Conservation (phyloP, 2,329 filamentous ascomycete species). For the Diplodia corticola region DNA sequence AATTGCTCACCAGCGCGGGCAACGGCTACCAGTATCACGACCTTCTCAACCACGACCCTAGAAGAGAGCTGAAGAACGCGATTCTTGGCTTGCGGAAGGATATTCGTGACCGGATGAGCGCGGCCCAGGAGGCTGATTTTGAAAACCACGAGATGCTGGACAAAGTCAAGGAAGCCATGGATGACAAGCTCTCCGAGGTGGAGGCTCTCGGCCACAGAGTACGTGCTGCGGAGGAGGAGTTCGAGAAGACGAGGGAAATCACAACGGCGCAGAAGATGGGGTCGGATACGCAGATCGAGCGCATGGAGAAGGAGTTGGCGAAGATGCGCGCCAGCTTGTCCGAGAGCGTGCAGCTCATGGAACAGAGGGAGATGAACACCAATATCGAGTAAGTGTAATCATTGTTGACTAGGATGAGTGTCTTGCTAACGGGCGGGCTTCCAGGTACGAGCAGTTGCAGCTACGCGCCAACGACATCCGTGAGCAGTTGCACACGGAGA, state of each 20-base stretch:
- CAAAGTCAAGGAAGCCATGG: conserved; percentile 93
- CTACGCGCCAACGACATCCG: conserved; percentile 77
- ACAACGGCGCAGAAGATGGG: conserved; percentile 84
- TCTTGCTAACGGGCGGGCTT: conserved; percentile 10
- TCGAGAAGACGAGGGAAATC: conserved; percentile 87
- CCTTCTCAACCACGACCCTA: conserved; percentile 84
- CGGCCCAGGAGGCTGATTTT: conserved; percentile 85
- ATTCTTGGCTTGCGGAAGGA: conserved; percentile 81
- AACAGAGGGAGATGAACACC: conserved; percentile 93
- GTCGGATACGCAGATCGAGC: conserved; percentile 92
- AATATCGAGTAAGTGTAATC: conserved; percentile 74
- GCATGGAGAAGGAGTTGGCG: conserved; percentile 97
- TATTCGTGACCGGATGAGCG: conserved; percentile 82
- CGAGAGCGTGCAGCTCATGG: conserved; percentile 86
- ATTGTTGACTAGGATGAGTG: not conserved
- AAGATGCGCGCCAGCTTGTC: conserved; percentile 83
- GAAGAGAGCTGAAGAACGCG: conserved; percentile 76
- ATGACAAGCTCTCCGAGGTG: conserved; percentile 91
- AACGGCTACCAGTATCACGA: conserved; percentile 90
- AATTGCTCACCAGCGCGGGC: conserved; percentile 76
- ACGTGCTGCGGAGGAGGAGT: conserved; percentile 85
- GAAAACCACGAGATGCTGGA: conserved; percentile 88
- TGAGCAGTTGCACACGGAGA: conserved; percentile 97
- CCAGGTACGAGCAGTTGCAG: conserved; percentile 87
- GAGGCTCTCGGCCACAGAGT: conserved; percentile 88